Conservation (phyloP, 1,284 basidiomycete genomes). For the Melampsora larici-populina region DNA sequence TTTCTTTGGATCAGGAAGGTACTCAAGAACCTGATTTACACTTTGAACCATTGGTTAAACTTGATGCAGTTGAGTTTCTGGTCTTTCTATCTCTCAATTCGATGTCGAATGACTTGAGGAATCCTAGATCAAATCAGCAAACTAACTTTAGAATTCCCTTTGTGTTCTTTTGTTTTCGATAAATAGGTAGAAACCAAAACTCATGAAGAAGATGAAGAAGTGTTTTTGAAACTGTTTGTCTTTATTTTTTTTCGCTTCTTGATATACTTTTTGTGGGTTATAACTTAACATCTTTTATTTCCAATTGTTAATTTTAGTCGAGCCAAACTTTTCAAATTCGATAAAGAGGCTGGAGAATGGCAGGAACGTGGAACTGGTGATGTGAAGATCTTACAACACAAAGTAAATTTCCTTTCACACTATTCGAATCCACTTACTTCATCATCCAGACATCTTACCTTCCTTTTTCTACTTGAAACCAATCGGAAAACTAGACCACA, state of each 20-base stretch:
- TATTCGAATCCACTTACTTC: neutral
- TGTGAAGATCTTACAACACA: slow-evolving; percentile 81
- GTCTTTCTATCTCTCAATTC: neutral
- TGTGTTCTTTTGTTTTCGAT: neutral
- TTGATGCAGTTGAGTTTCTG: neutral
- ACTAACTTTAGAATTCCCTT: neutral
- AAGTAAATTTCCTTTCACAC: slow-evolving; percentile 54
- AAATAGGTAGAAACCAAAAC: slow-evolving; percentile 84
- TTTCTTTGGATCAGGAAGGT: neutral
- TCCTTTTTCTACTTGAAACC: neutral
- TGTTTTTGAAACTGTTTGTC: slow-evolving; percentile 91
- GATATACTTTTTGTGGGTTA: neutral
- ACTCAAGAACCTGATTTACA: neutral
- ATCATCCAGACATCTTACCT: neutral
- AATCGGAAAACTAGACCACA: slow-evolving; percentile 56
- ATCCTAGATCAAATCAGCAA: neutral
- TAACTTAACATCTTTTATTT: slow-evolving; percentile 26
- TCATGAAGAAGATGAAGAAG: slow-evolving; percentile 88
- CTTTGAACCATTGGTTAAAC: slow-evolving; percentile 9
- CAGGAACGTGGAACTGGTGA: slow-evolving; percentile 94
- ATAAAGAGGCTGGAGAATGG: slow-evolving; percentile 78
- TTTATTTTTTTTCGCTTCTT: neutral
- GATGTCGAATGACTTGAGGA: neutral
- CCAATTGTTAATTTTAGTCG: slow-evolving; percentile 63
- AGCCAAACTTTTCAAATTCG: slow-evolving; percentile 97